Evolutionary conservation across 2,329 filamentous ascomycete genomes (phyloP), one percentile per base, ranked within the genome.

Genomic region (Aureobasidium pullulans): DNA sequence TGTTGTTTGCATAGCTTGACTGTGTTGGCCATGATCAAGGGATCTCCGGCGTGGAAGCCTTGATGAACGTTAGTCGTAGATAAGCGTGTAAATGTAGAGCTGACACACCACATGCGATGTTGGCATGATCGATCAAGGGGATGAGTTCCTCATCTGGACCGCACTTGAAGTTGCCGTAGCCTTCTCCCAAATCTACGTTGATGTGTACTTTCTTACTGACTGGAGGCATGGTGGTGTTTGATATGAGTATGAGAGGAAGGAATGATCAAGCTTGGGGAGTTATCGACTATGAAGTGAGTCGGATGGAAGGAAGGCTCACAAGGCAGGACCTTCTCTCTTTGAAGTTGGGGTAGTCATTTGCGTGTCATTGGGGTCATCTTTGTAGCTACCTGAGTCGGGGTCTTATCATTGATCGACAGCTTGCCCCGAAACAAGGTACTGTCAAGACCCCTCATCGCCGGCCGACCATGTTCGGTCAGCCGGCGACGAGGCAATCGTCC

Each of bases 131-230:
- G 63, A 86, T 83, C 43, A 84, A 70, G 2, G 80, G 79, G 61
- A 86, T 81, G 13, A 86, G 70, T 59, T 85, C 81, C 50, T 82
- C 78, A 63, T 86, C 83, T 4, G 82, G 82, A 16, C 82, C 82
- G 66, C 75, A 73, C 60, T 72, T 74, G 71, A 73, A 77, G 67
- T 77, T 77, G 42, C 79, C 79, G 60, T 79, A 81, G 4, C 75
- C 79, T 66, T 81, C 79, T 6, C 79, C 79, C 60, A 82, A 73
- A 64, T 81, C 79, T 57, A 78, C 77, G 62, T 81, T 81, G 66
- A 81, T 79, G 62, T 79, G 72, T 15, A 81, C 78, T 64, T 78
- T 78, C 64, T 78, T 75, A 63, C 77, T 76, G 66, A 81, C 77
- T 10, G 77, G 75, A 10, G 74, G 69, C 78, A 81, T 80, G 11